phyloP scores from a whole-genome alignment of 306 rosid genomes.

The Potentilla sterilis region DNA sequence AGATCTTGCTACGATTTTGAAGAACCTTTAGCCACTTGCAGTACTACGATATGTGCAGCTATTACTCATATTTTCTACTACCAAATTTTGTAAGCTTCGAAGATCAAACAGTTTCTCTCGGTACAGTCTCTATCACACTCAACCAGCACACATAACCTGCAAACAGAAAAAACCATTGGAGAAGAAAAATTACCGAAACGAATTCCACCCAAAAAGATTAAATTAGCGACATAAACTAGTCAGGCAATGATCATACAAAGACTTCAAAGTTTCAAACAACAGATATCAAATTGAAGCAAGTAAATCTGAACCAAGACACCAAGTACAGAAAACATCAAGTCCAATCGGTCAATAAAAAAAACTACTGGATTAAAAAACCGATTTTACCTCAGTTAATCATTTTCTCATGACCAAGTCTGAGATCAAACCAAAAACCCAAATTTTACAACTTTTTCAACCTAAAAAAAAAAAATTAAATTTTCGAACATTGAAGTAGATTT shows the following conservation, averaged over 20 bases:
- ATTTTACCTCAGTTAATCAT: neutral
- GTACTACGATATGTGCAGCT: conserved; percentile 24
- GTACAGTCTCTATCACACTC: conserved; percentile 7
- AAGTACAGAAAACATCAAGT: neutral
- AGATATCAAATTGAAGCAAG: neutral
- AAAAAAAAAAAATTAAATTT: neutral
- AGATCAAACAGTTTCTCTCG: neutral
- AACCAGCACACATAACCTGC: conserved; percentile 13
- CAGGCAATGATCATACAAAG: neutral
- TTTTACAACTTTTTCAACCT: neutral
- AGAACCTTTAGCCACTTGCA: conserved; percentile 7
- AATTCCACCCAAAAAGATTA: neutral
- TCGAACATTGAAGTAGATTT: neutral
- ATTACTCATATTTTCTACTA: conserved; percentile 15
- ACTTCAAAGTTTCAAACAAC: neutral
- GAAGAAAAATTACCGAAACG: neutral
- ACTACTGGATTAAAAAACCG: neutral
- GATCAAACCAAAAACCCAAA: neutral
- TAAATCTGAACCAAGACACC: neutral
- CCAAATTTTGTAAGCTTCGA: conserved; percentile 1
- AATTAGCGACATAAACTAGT: neutral
- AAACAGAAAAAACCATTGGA: neutral
- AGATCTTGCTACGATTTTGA: conserved; percentile 19
- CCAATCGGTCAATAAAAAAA: neutral
- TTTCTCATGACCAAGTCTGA: neutral